These are phyloP conservation scores for Zopfochytrium polystomum DNA, from an alignment of 371 early-diverging fungal genomes.

Conservation along the genomic window DNA sequence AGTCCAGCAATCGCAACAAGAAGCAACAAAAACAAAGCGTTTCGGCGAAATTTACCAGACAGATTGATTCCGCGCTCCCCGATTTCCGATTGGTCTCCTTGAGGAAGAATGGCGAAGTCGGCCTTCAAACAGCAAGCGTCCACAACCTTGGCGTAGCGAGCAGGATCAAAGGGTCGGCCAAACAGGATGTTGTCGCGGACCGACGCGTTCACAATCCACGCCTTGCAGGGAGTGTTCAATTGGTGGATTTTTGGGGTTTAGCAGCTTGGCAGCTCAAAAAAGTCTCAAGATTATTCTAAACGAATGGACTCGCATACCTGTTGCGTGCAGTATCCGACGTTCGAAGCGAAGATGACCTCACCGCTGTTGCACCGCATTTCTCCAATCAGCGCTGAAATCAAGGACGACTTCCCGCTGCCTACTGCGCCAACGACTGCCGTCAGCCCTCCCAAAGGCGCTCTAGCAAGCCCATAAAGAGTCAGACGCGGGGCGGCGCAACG, in stretches of 20 bases:
- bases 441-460: constrained; percentile 42
- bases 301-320: constrained; percentile 18
- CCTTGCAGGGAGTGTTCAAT: too few relatives aligned
- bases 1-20: too few relatives aligned
- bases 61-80: constrained; percentile 67
- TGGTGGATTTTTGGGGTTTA: too few relatives aligned
- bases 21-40: too few relatives aligned
- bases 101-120: constrained; percentile 74
- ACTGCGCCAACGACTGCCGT: constrained; percentile 59
- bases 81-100: constrained; percentile 85
- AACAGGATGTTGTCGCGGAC: constrained; percentile 50
- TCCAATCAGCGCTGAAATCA: constrained; percentile 55
- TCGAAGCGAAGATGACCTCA: constrained; percentile 14
- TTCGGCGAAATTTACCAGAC: constrained; percentile 38
- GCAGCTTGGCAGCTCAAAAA: too few relatives aligned
- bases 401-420: constrained; percentile 58
- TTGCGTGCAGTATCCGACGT: constrained; percentile 48
- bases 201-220: constrained; percentile 48
- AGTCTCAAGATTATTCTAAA: background rate
- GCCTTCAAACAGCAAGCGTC: constrained; percentile 57
- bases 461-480: background rate
- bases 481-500: too few relatives aligned
- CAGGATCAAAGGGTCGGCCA: constrained; percentile 34
- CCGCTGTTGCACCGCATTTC: constrained; percentile 45
- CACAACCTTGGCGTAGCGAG: constrained; percentile 36